These are phyloP conservation scores for Cercospora zeae-maydis DNA, from an alignment of 2,329 filamentous ascomycete species.

Conservation along the genomic window DNA sequence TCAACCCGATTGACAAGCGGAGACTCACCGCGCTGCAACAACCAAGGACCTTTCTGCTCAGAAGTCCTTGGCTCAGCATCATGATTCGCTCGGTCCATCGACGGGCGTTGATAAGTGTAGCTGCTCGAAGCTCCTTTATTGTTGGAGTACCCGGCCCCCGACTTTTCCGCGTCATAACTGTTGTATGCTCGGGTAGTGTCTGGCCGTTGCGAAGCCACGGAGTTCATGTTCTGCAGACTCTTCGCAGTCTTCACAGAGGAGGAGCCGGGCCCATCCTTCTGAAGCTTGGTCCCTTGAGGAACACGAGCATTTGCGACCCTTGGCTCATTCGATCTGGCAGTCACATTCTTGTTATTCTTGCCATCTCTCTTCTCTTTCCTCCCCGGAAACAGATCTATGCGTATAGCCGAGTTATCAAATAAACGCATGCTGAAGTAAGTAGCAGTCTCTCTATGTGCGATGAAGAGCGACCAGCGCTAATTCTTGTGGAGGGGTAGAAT, in stretches of 20 bases:
- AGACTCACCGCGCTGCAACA: too few species aligned
- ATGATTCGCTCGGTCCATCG: not conserved
- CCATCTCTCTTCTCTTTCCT: constrained; percentile 13
- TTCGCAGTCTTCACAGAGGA: constrained; percentile 1
- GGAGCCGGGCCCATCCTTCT: not conserved
- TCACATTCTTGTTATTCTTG: constrained; percentile 1
- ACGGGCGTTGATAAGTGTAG: not conserved
- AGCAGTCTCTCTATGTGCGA: not conserved
- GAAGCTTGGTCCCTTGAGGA: not conserved
- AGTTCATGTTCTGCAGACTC: constrained; percentile 8
- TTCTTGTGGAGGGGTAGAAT: not conserved
- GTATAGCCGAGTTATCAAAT: constrained; percentile 17
- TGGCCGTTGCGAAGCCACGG: not conserved
- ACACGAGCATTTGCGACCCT: not conserved
- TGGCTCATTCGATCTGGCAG: not conserved
- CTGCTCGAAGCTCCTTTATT: not conserved
- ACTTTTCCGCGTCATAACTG: not conserved
- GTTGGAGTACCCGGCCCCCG: not conserved
- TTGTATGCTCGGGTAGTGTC: constrained; percentile 1
- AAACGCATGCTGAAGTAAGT: constrained; percentile 10
- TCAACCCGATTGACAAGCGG: too few species aligned
- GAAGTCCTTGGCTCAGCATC: not conserved
- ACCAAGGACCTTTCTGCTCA: not conserved
- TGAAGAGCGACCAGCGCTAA: constrained; percentile 4
- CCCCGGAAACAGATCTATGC: constrained; percentile 15